Evolutionary conservation across 441 rosid genomes (phyloP).

Genomic region (Erodium trifolium): DNA sequence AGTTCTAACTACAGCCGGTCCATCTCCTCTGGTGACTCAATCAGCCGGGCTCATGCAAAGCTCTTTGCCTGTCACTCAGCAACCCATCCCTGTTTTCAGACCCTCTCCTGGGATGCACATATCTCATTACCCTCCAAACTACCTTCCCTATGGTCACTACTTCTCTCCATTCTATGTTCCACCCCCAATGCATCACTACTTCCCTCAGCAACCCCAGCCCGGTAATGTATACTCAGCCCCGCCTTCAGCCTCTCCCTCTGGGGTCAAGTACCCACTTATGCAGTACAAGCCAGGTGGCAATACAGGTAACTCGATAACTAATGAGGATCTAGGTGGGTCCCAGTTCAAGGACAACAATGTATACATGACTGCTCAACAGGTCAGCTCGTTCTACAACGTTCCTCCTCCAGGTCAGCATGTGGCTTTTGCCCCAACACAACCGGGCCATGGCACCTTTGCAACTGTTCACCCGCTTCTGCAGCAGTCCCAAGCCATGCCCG

Average conservation of each 20-base stretch:
- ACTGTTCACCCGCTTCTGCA: conserved; percentile 69
- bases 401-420: conserved; percentile 82
- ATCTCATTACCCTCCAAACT: conserved; percentile 81
- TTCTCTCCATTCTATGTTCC: conserved; percentile 68
- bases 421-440: conserved; percentile 63
- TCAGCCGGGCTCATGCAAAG: conserved; percentile 74
- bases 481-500: conserved; percentile 70
- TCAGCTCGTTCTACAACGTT: conserved; percentile 60
- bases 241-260: conserved; percentile 55
- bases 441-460: conserved; percentile 61
- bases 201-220: conserved; percentile 77
- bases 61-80: conserved; percentile 71
- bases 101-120: conserved; percentile 77
- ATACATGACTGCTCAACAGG: conserved; percentile 74
- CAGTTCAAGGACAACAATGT: conserved; percentile 78
- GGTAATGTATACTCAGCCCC: conserved; percentile 68
- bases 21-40: conserved; percentile 64
- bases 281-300: conserved; percentile 75
- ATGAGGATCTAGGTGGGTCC: conserved; percentile 60
- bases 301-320: conserved; percentile 38
- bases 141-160: conserved; percentile 70
- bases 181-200: conserved; percentile 67
- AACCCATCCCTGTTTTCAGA: conserved; percentile 69
- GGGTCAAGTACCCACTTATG: conserved; percentile 69
- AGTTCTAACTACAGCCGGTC: conserved; percentile 58